phyloP scores from a whole-genome alignment of 2,329 filamentous ascomycete genomes.

The Ceratocystis harringtonii region DNA sequence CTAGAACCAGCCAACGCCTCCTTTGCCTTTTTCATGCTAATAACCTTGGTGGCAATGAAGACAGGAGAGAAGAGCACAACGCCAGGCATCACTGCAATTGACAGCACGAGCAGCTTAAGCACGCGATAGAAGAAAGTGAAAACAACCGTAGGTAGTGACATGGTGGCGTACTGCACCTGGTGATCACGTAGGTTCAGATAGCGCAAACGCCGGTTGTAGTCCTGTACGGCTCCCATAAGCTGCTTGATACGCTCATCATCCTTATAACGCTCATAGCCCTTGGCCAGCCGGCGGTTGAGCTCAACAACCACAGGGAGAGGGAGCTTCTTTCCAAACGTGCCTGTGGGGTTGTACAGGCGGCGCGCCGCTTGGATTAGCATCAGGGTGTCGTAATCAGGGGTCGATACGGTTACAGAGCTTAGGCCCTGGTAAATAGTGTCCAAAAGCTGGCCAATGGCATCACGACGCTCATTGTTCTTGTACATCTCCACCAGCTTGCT shows the following conservation, averaged over 20 bases:
- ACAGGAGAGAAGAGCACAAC: conserved; percentile 77
- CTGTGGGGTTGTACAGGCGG: conserved; percentile 67
- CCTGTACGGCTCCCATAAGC: conserved; percentile 58
- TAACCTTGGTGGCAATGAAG: conserved; percentile 69
- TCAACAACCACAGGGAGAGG: conserved; percentile 87
- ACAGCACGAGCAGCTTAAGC: conserved; percentile 59
- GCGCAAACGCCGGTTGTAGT: conserved; percentile 76
- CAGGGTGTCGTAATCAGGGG: conserved; percentile 87
- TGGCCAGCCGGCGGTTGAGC: conserved; percentile 76
- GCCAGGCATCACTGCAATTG: conserved; percentile 71
- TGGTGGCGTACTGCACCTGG: conserved; percentile 81
- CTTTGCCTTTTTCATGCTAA: conserved; percentile 66
- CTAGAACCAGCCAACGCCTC: conserved; percentile 73
- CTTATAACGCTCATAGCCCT: conserved; percentile 86
- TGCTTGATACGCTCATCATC: conserved; percentile 70
- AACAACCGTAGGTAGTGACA: conserved; percentile 62
- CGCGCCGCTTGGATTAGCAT: conserved; percentile 94
- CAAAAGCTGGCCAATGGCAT: conserved; percentile 72
- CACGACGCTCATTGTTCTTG: conserved; percentile 64
- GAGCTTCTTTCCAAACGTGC: conserved; percentile 66
- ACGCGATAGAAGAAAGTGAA: conserved; percentile 66
- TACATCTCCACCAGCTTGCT: conserved; percentile 73
- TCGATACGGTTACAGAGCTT: conserved; percentile 76
- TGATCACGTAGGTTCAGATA: conserved; percentile 83
- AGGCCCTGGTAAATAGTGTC: conserved; percentile 77